Evolutionary conservation across 371 early-diverging fungal genomes (phyloP).

Genomic region (Mortierella sp.): DNA sequence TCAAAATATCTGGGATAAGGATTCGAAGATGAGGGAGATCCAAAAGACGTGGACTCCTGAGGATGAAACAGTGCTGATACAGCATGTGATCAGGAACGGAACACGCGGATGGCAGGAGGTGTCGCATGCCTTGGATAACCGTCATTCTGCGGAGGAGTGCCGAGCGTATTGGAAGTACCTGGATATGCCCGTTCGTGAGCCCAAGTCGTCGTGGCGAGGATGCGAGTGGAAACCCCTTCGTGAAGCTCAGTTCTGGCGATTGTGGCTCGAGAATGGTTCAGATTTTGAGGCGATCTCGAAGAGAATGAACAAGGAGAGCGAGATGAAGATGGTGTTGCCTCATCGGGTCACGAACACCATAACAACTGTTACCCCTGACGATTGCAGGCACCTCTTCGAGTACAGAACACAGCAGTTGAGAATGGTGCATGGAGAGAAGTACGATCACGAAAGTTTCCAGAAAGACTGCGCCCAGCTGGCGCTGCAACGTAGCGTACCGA

Average conservation of each 20-base stretch:
- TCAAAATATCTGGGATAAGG: constrained; percentile 25
- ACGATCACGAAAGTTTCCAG: constrained; percentile 9
- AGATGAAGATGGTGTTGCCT: not conserved
- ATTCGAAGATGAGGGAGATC: constrained; percentile 9
- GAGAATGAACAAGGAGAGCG: not conserved
- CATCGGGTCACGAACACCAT: too few species aligned
- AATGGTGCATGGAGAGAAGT: not conserved
- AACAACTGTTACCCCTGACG: constrained; percentile 3
- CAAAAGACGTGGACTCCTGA: constrained; percentile 24
- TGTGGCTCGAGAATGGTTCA: constrained; percentile 38
- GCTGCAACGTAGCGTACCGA: constrained; percentile 9
- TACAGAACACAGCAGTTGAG: constrained; percentile 4
- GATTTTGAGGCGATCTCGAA: constrained; percentile 34
- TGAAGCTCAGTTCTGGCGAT: constrained; percentile 36
- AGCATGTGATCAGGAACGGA: constrained; percentile 42
- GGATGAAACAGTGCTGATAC: constrained; percentile 40
- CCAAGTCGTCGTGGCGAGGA: not conserved
- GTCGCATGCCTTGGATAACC: constrained; percentile 15
- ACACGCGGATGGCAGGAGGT: constrained; percentile 31
- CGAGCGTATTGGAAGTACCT: constrained; percentile 45
- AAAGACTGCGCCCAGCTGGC: constrained; percentile 29
- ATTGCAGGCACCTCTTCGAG: constrained; percentile 24
- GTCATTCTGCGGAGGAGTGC: constrained; percentile 44
- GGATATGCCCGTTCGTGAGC: constrained; percentile 38
- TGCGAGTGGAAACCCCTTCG: constrained; percentile 12